These are phyloP conservation scores for Fraxinus dipetala DNA, from an alignment of 305 asterid species.

Conservation along the genomic window DNA sequence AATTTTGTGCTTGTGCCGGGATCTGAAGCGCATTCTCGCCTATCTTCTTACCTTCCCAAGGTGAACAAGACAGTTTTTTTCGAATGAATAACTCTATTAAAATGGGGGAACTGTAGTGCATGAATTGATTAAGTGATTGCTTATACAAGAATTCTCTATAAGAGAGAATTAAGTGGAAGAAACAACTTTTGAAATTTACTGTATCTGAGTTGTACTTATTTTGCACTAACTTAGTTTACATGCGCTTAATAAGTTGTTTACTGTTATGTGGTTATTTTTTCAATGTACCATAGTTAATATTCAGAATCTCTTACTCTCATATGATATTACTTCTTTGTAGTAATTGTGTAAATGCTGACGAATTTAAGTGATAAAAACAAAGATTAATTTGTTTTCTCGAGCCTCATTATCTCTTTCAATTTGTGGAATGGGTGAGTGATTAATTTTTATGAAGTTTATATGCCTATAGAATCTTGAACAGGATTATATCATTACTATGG, in stretches of 20 bases:
- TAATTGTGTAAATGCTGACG: neutral
- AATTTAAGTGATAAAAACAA: neutral
- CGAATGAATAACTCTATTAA: neutral
- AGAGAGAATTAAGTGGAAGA: neutral
- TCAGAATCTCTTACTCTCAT: neutral
- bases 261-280: neutral
- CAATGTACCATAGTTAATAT: neutral
- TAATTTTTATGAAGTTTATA: neutral
- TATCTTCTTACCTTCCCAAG: constrained; percentile 20
- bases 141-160: neutral
- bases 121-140: neutral
- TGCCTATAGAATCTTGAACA: neutral
- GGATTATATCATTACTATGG: neutral
- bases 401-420: neutral
- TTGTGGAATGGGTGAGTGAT: neutral
- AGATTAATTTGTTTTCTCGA: neutral
- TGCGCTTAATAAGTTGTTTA: neutral
- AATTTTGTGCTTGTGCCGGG: constrained; percentile 6
- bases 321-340: neutral
- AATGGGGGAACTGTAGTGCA: neutral
- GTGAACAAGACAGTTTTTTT: neutral
- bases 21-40: constrained; percentile 18
- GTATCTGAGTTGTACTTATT: constrained; percentile 10
- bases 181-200: neutral
- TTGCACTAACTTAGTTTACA: neutral